Percentiles rank a stretch among this genome's conserved stretches.
These are phyloP conservation scores for Calophaca sinica DNA, from an alignment of 306 rosid species.

Conservation along the genomic window DNA sequence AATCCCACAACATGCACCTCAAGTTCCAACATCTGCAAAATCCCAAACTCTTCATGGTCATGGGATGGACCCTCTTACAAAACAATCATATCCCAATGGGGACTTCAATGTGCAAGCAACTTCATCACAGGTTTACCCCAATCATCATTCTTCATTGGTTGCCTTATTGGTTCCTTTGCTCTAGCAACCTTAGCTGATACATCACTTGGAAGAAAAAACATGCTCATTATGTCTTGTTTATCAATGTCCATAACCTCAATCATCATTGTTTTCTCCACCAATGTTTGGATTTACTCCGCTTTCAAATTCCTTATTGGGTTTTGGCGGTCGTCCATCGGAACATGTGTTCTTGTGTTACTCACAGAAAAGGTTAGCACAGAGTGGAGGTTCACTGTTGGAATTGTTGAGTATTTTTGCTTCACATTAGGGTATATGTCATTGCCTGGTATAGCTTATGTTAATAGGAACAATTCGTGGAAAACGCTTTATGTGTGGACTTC, in stretches of 20 bases:
- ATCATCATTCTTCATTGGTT: conserved; percentile 51
- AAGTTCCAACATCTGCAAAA: conserved; percentile 48
- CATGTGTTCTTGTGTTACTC: conserved; percentile 40
- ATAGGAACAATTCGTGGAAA: conserved; percentile 45
- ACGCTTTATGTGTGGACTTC: conserved; percentile 45
- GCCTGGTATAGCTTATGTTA: conserved; percentile 48
- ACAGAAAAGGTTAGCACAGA: conserved; percentile 38
- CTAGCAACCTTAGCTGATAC: conserved; percentile 55
- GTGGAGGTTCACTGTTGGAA: conserved; percentile 50
- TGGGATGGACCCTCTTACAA: conserved; percentile 46
- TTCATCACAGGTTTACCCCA: conserved; percentile 45
- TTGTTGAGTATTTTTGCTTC: conserved; percentile 34
- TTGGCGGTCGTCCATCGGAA: conserved; percentile 31
- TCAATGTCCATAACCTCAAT: conserved; percentile 42
- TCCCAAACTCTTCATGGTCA: conserved; percentile 48
- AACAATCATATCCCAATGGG: conserved; percentile 57
- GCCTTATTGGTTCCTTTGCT: conserved; percentile 45
- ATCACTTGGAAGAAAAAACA: conserved; percentile 53
- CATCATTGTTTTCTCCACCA: conserved; percentile 18
- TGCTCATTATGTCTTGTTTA: conserved; percentile 41
- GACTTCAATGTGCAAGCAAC: conserved; percentile 48
- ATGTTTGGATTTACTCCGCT: conserved; percentile 53
- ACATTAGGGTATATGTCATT: conserved; percentile 40
- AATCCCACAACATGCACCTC: conserved; percentile 15
- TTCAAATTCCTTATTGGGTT: conserved; percentile 47